These are phyloP conservation scores for Rhizodiscina lignyota DNA, from an alignment of 495 filamentous ascomycete genomes.

Conservation along the genomic window DNA sequence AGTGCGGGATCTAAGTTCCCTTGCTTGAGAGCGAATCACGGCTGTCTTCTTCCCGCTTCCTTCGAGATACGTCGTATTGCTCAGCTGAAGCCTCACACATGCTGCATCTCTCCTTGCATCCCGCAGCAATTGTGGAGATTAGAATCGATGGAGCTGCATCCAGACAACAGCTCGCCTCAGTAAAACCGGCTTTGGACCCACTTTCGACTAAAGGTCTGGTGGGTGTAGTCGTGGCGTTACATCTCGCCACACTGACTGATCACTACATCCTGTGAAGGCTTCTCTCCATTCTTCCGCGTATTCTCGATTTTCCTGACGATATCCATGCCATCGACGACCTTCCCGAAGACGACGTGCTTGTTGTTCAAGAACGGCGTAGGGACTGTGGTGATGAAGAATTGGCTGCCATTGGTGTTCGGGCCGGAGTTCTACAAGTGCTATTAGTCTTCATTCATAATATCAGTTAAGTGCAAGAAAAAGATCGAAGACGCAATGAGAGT, in stretches of 20 bases:
- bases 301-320: slow-evolving; percentile 79
- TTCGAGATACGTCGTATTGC: no score
- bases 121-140: no score
- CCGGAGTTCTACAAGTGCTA: slow-evolving; percentile 57
- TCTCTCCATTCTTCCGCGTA: slow-evolving; percentile 50
- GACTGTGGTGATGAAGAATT: slow-evolving; percentile 92
- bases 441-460: slow-evolving; percentile 1
- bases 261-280: slow-evolving; percentile 70
- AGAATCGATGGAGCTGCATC: no score
- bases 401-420: slow-evolving; percentile 83
- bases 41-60: no score
- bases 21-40: no score
- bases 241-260: slow-evolving; percentile 66
- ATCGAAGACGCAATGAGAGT: no score
- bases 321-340: slow-evolving; percentile 80
- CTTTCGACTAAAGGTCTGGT: neutral
- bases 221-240: slow-evolving; percentile 10
- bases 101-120: no score
- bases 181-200: no score
- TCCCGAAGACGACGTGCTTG: slow-evolving; percentile 93
- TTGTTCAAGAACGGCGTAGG: slow-evolving; percentile 76
- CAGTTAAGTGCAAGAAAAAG: no score
- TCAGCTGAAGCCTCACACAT: no score
- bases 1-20: no score
- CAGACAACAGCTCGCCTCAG: no score